Conservation (phyloP, 2,329 filamentous ascomycete genomes). For the Aspergillus ustus region DNA sequence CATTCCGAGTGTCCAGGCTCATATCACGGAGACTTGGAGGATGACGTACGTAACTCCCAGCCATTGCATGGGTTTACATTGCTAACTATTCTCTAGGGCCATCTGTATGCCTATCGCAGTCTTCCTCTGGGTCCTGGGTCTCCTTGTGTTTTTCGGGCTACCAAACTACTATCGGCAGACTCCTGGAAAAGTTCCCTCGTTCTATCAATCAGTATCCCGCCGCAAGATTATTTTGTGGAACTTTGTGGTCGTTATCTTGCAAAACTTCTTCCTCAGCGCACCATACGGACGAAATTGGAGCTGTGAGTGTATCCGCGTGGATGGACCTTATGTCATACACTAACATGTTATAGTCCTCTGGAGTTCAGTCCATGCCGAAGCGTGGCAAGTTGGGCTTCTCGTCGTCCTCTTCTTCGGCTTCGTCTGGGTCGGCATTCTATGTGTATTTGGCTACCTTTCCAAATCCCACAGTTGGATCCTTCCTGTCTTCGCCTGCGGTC, state of each 20-base stretch:
- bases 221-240: conserved; percentile 72
- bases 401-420: conserved; percentile 54
- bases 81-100: conserved; percentile 42
- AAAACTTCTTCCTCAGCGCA: conserved; percentile 70
- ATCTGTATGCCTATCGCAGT: conserved; percentile 63
- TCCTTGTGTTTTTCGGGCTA: conserved; percentile 63
- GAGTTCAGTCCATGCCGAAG: conserved; percentile 59
- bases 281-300: conserved; percentile 71
- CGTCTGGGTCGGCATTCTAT: conserved; percentile 56
- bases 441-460: conserved; percentile 59
- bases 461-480: conserved; percentile 68
- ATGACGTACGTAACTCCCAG: conserved; percentile 42
- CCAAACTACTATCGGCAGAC: conserved; percentile 69
- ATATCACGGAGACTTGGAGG: conserved; percentile 49
- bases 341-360: conserved; percentile 54
- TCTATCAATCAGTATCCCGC: conserved; percentile 65
- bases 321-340: neutral
- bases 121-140: conserved; percentile 61
- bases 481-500: conserved; percentile 69
- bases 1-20: conserved; percentile 39
- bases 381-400: conserved; percentile 62
- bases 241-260: conserved; percentile 65
- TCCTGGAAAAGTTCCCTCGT: conserved; percentile 67
- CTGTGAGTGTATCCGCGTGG: conserved; percentile 43
- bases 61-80: neutral